Evolutionary conservation across 768 basidiomycete species (phyloP).

Genomic region (Artomyces pyxidatus): DNA sequence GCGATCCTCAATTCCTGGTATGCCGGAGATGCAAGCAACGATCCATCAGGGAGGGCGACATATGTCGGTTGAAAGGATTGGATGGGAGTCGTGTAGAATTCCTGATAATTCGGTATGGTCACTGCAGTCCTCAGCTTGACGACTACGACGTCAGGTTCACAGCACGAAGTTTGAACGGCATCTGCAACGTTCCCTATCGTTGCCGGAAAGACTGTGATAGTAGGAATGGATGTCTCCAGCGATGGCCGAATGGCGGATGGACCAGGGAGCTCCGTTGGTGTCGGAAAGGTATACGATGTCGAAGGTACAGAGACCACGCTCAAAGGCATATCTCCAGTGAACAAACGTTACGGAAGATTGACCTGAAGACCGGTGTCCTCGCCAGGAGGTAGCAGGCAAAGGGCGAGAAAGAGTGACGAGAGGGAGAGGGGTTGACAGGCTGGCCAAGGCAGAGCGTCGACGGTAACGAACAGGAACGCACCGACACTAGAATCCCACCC

Average conservation of each 20-base stretch:
- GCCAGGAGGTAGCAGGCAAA: not conserved
- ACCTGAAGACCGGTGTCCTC: not conserved
- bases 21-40: slow-evolving; percentile 43
- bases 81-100: slow-evolving; percentile 36
- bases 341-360: not conserved
- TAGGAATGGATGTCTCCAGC: not conserved
- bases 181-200: too few relatives aligned
- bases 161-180: slow-evolving; percentile 1
- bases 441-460: too few relatives aligned
- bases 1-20: slow-evolving; percentile 33
- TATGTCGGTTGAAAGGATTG: slow-evolving; percentile 41
- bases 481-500: too few relatives aligned
- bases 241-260: not conserved
- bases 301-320: not conserved
- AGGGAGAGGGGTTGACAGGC: not conserved
- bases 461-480: too few relatives aligned
- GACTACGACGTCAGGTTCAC: slow-evolving; percentile 34
- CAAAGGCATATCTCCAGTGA: not conserved
- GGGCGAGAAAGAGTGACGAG: not conserved
- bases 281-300: not conserved
- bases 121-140: slow-evolving; percentile 43
- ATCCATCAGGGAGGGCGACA: slow-evolving; percentile 44
- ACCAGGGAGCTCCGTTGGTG: not conserved
- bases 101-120: slow-evolving; percentile 38
- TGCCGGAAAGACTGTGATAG: not conserved